phyloP scores from a whole-genome alignment of 345 rosid genomes.

The Hevea brasiliensis region DNA sequence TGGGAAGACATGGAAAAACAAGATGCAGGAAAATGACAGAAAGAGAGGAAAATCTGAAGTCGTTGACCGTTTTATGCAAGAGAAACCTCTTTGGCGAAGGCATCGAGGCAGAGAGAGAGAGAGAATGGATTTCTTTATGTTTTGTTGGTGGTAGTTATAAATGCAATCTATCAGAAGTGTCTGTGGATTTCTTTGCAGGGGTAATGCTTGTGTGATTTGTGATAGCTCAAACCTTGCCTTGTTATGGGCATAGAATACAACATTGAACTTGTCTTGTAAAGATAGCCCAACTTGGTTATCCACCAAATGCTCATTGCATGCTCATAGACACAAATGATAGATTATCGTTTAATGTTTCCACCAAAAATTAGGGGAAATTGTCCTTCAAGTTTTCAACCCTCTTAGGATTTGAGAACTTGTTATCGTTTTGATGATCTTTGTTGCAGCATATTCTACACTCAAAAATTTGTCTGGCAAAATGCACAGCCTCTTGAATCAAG shows the following conservation, averaged over 20 bases:
- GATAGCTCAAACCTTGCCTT: neutral
- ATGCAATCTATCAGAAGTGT: neutral
- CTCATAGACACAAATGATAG: no score
- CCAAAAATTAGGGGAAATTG: no score
- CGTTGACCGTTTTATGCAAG: constrained; percentile 9
- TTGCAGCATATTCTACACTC: neutral
- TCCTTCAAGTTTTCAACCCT: no score
- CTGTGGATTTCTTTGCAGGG: neutral
- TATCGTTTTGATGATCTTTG: no score
- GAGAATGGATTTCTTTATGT: neutral
- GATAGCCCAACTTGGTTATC: neutral
- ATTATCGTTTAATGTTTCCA: no score
- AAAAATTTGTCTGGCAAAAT: no score
- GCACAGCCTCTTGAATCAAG: neutral
- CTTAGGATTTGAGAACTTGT: no score
- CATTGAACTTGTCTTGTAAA: neutral
- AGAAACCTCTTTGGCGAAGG: neutral
- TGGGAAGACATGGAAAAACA: constrained; percentile 49
- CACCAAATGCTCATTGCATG: no score
- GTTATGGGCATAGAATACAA: no score
- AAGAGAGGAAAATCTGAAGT: neutral
- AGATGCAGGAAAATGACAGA: neutral
- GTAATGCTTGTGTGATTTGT: neutral
- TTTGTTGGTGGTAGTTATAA: neutral
- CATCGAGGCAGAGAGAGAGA: constrained; percentile 11